Evolutionary conservation across 1,284 basidiomycete species (phyloP), one percentile per base, ranked within the genome.

Genomic region (Irpex sp.): DNA sequence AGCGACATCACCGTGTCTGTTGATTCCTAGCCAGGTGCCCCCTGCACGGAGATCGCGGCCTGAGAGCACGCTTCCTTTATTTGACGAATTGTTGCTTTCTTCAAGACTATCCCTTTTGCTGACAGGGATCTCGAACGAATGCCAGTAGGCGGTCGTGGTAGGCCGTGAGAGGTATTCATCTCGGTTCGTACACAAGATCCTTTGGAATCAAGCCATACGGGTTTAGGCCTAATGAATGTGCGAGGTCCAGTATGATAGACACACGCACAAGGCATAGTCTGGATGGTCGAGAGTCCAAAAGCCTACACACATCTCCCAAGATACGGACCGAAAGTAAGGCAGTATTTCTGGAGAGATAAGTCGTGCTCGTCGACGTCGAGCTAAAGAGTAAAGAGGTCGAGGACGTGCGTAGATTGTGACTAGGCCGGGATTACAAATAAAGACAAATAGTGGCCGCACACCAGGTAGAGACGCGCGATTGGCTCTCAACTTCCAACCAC

Each of bases 21-120:
- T 84, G 62, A 92, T 72, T 11, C 92, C 91, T 68, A 92, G 81
- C 91, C 91, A 93, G 35, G 90, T 90, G 60, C 91, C 91, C 47
- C 90, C 90, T 4, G 86, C 90, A 58, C 78, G 76, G 31, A 79
- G 71, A 75, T 93, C 92, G 68, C 86, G 82, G 59, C 92, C 92
- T 5, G 90, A 93, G 58, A 93, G 79, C 60, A 93, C 31, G 17
- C 53, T 55, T 55, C 13, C 53, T 15, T 21, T 55, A 15, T 35
- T 33, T 21, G 59, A 43, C 39, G 39, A 43, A 43, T 69, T 71
- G 47, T 76, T 76, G 51, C 70, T 64, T 63, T 71, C 69, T 17
- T 51, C 64, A 50, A 61, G n/a, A 59, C 61, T 36, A 63, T 60
- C 66, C 31, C 65, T 61, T 50, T 70, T 70, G 53, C 11, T 33